phyloP scores from a whole-genome alignment of 1,284 basidiomycete genomes.

The Apiotrichum mycotoxinovorans region DNA sequence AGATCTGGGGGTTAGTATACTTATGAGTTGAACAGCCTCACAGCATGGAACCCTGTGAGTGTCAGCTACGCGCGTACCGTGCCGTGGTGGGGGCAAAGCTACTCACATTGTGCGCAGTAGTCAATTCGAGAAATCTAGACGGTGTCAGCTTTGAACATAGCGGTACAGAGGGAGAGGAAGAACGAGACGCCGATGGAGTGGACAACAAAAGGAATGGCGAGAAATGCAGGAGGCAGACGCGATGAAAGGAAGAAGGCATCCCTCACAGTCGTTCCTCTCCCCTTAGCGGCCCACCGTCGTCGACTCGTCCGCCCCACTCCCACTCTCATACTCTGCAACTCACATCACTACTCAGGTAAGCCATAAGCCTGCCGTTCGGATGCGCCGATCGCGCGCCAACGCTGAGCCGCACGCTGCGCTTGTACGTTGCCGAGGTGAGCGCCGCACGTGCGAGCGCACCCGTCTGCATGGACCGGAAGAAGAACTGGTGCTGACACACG shows the following conservation, averaged over 20 bases:
- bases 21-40: slow-evolving; percentile 6
- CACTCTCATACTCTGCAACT: slow-evolving; percentile 28
- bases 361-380: slow-evolving; percentile 66
- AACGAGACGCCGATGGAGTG: too few relatives aligned
- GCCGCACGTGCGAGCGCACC: slow-evolving; percentile 68
- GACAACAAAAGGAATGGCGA: too few relatives aligned
- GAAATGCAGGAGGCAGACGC: too few relatives aligned
- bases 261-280: too few relatives aligned
- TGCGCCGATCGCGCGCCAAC: slow-evolving; percentile 64
- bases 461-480: slow-evolving; percentile 69
- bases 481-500: slow-evolving; percentile 66
- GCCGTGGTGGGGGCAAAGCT: too few relatives aligned
- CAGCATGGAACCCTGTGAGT: slow-evolving; percentile 56
- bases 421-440: slow-evolving; percentile 71
- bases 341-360: slow-evolving; percentile 69
- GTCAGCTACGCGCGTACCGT: slow-evolving; percentile 5
- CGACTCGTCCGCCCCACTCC: too few relatives aligned
- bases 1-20: slow-evolving; percentile 37
- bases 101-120: slow-evolving; percentile 39
- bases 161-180: too few relatives aligned
- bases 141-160: neutral
- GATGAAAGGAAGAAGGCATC: too few relatives aligned
- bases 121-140: slow-evolving; percentile 42
- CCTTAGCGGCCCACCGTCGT: too few relatives aligned
- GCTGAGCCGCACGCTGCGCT: slow-evolving; percentile 63